Evolutionary conservation across 177 flowering plant genomes (phyloP), one percentile per base, ranked within the genome.

Genomic region (Vitis hybrid): DNA sequence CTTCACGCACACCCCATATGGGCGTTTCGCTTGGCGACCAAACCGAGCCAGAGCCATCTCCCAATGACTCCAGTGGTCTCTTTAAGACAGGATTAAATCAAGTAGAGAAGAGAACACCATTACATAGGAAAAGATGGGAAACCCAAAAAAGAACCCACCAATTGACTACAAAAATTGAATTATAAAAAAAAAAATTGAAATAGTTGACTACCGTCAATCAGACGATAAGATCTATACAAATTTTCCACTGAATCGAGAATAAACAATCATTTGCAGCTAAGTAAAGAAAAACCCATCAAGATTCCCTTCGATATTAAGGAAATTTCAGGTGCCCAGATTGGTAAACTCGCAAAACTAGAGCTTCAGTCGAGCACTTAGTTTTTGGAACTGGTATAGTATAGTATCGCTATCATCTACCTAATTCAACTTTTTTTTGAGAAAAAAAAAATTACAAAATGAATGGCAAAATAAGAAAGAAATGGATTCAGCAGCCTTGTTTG

Each of bases 1-100:
- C 85, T 95, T 95, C 17, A 82, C 73, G 55, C 86, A 88, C 52
- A 95, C 70, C 64, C 99, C 94, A 81, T 71, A 69, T 46, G 90
- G 89, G 50, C 91, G 87, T 71, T 85, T 92, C 11, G 77, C 87
- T 53, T 83, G 91, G 56, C 94, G 89, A 59, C 76, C 85, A 12
- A 88, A 78, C 70, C 85, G 79, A 59, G 81, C 82, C 27, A 90
- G 14, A 9, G 84, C 87, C 93, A 87, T 88, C 35, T 66, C 72
- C 11, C 8, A 62, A 18, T 49, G 70, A 66, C 8, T 24, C 51
- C 61, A 66, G 32, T 32, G 35, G 55, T 52, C 18, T 17, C 20
- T 12, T 20, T 54, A 7, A 13, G 8, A 20, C 9, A 24, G 30
- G 20, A 50, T 56, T 48, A 66, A 66, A 66, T 24, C 14, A 18